Evolutionary conservation across 495 filamentous ascomycete genomes (phyloP).

Genomic region (Recurvomyces mirabilis): DNA sequence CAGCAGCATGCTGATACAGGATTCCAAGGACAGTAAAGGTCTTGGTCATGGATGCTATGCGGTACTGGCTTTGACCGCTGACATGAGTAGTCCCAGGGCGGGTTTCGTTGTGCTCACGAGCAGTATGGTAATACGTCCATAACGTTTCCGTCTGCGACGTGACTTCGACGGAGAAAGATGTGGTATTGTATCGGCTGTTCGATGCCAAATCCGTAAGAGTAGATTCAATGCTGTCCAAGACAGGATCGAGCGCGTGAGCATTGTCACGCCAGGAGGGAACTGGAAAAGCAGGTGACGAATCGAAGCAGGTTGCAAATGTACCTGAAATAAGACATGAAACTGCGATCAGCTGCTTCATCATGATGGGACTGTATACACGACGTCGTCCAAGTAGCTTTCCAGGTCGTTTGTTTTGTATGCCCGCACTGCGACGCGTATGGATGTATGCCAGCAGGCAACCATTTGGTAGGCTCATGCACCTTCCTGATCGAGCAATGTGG

Average conservation of each 20-base stretch:
- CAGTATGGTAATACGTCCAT: slow-evolving; percentile 28
- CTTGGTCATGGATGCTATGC: slow-evolving; percentile 32
- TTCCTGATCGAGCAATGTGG: too few species aligned
- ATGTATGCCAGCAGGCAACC: too few species aligned
- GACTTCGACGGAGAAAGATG: slow-evolving; percentile 28
- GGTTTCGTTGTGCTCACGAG: slow-evolving; percentile 22
- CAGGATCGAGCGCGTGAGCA: neutral
- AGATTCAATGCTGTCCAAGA: neutral
- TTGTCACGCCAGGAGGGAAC: slow-evolving; percentile 11
- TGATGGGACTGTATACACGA: too few species aligned
- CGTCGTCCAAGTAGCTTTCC: too few species aligned
- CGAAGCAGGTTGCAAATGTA: slow-evolving; percentile 15
- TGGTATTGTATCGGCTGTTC: slow-evolving; percentile 12
- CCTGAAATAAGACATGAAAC: too few species aligned
- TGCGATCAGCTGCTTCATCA: too few species aligned
- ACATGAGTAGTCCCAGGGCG: slow-evolving; percentile 23
- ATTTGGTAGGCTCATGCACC: too few species aligned
- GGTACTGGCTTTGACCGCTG: slow-evolving; percentile 27
- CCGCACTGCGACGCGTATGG: too few species aligned
- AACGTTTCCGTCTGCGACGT: slow-evolving; percentile 26
- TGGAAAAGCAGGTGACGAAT: slow-evolving; percentile 15
- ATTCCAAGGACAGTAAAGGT: slow-evolving; percentile 29
- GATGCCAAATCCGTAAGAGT: neutral
- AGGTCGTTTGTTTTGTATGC: too few species aligned
- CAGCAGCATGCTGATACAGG: slow-evolving; percentile 28